Conservation (phyloP, 2,329 filamentous ascomycete genomes). For the Atkinsonella hypoxylon region DNA sequence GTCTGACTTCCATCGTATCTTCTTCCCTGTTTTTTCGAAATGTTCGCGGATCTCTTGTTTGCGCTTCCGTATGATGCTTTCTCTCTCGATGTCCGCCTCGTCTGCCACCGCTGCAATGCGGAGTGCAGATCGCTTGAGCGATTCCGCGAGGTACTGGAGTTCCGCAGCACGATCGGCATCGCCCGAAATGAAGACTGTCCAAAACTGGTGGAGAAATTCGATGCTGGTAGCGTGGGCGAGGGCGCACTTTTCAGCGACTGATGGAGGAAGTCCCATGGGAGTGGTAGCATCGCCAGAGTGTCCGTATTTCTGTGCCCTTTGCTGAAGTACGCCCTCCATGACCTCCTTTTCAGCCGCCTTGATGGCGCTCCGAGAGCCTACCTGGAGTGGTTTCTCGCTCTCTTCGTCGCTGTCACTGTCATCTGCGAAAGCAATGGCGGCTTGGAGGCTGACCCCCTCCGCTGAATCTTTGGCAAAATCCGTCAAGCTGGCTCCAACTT, state of each 20-base stretch:
- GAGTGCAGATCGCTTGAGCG: constrained; percentile 61
- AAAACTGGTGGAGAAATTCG: constrained; percentile 97
- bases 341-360: constrained; percentile 53
- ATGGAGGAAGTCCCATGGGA: constrained; percentile 41
- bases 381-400: constrained; percentile 37
- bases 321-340: constrained; percentile 50
- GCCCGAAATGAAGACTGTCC: constrained; percentile 81
- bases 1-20: constrained; percentile 55
- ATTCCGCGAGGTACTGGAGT: constrained; percentile 70
- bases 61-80: constrained; percentile 51
- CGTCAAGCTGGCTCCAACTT: constrained; percentile 51
- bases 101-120: constrained; percentile 71
- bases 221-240: constrained; percentile 83
- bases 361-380: constrained; percentile 60
- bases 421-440: constrained; percentile 56
- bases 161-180: constrained; percentile 71
- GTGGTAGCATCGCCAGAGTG: constrained; percentile 33
- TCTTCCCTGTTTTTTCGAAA: constrained; percentile 62
- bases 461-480: constrained; percentile 34
- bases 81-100: constrained; percentile 65
- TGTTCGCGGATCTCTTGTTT: constrained; percentile 61
- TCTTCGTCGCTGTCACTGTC: constrained; percentile 58
- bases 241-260: constrained; percentile 45
- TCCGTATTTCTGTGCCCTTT: constrained; percentile 46
- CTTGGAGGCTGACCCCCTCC: constrained; percentile 47